Evolutionary conservation across 192 early-diverging fungal species (phyloP), one percentile per base, ranked within the genome.

Genomic region (Phlyctochytrium bullatum): DNA sequence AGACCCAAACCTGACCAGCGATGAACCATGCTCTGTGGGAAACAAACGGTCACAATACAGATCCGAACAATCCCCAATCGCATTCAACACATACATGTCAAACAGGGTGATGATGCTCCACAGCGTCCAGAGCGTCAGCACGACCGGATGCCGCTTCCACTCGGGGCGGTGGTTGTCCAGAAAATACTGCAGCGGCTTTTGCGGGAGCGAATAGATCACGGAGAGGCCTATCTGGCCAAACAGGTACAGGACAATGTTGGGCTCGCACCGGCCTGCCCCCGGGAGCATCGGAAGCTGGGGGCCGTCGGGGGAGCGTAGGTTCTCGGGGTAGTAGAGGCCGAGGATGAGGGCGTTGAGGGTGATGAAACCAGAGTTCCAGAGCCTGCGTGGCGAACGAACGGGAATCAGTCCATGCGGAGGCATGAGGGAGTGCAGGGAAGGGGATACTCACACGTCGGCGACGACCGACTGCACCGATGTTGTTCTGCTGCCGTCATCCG

Each of bases 1-100:
- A 72, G 3, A 61, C 59, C 70, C 70, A 72, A 27, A 59, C 54
- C 52, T 72, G 70, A n/a, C 70, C 70, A 33, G 51, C 62, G 33
- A 72, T 40, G 33, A 72, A 72, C 70, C 70, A 72, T 3, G 65
- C 6, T 28, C 70, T 72, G 56, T 24, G 33, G 17, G 6, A 57
- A 25, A 27, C 25, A 10, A 57, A 57, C 54, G 40, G 25, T 28
- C 10, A 57, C 54, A 6, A 57, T 57, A 24, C 27, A 57, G 12
- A 27, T 24, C 20, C 27, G 54, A 6, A 47, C 20, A 6, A 14
- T 47, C 20, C 40, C 40, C 6, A 14, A 47, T 14, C 20, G 40
- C 40, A 34, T 23, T n/a, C 25, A 0, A n/a, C 34, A 30, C 70
- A 35, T 33, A 72, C 70, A 72, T 66, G 33, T 72, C 70, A 61